Conservation (phyloP, 2,329 filamentous ascomycete species). For the Dendrostoma leiphaemia region DNA sequence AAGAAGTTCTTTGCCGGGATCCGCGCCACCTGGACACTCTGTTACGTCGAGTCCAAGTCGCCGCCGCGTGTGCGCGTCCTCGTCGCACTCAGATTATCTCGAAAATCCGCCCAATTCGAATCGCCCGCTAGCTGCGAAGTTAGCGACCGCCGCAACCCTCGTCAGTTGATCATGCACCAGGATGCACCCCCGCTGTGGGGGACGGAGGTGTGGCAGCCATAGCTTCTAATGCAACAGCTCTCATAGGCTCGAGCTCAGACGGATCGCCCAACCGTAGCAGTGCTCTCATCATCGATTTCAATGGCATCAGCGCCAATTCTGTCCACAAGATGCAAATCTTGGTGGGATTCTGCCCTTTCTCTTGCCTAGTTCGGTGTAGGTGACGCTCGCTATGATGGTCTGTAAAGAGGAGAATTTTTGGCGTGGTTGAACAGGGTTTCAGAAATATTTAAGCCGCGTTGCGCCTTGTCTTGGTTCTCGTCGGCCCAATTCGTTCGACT, state of each 20-base stretch:
- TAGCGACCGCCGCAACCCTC: too few relatives aligned
- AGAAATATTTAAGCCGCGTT: background rate
- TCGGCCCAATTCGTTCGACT: too few relatives aligned
- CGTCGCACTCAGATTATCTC: slow-evolving; percentile 13
- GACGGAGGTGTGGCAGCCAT: slow-evolving; percentile 4
- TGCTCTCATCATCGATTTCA: slow-evolving; percentile 15
- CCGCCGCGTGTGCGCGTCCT: too few relatives aligned
- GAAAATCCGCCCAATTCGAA: slow-evolving; percentile 6
- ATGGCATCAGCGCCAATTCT: slow-evolving; percentile 18
- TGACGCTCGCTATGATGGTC: background rate
- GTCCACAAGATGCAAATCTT: slow-evolving; percentile 10
- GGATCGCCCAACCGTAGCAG: background rate
- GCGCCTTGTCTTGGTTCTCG: background rate
- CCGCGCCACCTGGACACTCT: too few relatives aligned
- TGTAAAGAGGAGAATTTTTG: background rate
- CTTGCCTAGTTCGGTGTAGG: slow-evolving; percentile 8
- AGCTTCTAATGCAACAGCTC: slow-evolving; percentile 7
- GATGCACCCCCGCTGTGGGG: background rate
- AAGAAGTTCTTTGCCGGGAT: too few relatives aligned
- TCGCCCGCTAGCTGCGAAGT: background rate
- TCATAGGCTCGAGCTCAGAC: slow-evolving; percentile 7
- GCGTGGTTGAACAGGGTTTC: background rate
- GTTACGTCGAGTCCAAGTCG: too few relatives aligned
- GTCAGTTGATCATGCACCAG: background rate
- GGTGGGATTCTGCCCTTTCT: background rate